phyloP scores from a whole-genome alignment of 2,329 filamentous ascomycete genomes.

The Colletotrichum godetiae region DNA sequence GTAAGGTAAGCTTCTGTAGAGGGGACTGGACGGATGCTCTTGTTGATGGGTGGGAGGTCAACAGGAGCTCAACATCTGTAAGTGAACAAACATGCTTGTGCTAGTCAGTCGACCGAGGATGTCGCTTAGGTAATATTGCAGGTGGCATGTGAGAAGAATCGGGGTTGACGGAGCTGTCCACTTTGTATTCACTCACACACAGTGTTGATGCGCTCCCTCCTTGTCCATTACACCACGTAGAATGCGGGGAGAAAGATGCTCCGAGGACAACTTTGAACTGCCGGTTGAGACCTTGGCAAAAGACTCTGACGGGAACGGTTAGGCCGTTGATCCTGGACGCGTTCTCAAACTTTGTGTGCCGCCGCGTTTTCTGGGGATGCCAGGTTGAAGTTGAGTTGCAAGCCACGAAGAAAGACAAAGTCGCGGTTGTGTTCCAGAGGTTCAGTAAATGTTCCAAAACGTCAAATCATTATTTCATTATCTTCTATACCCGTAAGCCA shows the following conservation, averaged over 20 bases:
- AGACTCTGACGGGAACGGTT: not conserved
- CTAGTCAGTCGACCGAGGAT: constrained; percentile 24
- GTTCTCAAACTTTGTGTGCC: not conserved
- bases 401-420: not conserved
- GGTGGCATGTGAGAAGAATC: constrained; percentile 26
- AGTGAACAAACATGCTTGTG: not conserved
- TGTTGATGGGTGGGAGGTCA: not conserved
- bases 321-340: not conserved
- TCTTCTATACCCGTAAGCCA: not conserved
- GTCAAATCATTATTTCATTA: constrained; percentile 1
- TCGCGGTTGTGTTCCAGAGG: not conserved
- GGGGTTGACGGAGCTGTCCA: not conserved
- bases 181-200: too few species aligned
- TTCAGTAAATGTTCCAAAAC: not conserved
- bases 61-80: not conserved
- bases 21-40: not conserved
- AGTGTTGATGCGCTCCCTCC: too few species aligned
- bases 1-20: not conserved
- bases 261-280: constrained; percentile 1
- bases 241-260: not conserved
- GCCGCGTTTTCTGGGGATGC: not conserved
- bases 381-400: too few species aligned
- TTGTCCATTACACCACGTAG: not conserved
- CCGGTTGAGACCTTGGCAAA: not conserved
- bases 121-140: constrained; percentile 18